phyloP scores from a whole-genome alignment of 164 flowering plant species.

The Aristolochia fimbriata region DNA sequence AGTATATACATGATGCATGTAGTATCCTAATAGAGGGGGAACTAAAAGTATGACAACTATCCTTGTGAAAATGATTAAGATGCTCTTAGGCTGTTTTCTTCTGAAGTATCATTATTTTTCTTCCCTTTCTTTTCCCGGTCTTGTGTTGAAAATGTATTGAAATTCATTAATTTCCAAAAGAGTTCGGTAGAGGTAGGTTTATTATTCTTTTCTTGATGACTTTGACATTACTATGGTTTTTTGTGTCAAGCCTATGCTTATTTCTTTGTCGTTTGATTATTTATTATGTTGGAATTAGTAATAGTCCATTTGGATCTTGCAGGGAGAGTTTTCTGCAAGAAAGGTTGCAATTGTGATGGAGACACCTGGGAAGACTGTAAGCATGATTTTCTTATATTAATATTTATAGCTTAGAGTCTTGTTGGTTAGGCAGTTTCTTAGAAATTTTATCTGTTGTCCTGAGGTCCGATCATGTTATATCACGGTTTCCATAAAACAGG shows the following conservation, averaged over 20 bases:
- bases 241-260: neutral
- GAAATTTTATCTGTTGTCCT: neutral
- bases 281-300: conserved; percentile 4
- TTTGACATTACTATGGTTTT: neutral
- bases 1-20: too few species aligned
- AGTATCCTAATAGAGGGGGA: too few species aligned
- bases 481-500: too few species aligned
- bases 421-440: too few species aligned
- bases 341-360: conserved; percentile 77
- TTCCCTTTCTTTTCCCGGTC: neutral
- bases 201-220: neutral
- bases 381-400: conserved; percentile 14
- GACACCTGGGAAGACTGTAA: conserved; percentile 93
- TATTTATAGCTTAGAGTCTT: too few species aligned
- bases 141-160: too few species aligned
- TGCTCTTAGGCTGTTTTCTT: too few species aligned
- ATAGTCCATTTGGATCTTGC: conserved; percentile 14
- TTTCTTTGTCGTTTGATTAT: conserved; percentile 1
- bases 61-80: too few species aligned
- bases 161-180: too few species aligned
- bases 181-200: neutral
- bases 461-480: too few species aligned
- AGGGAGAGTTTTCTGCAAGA: conserved; percentile 97
- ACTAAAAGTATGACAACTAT: too few species aligned
- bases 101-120: too few species aligned